Conservation (phyloP, 2,329 filamentous ascomycete genomes). For the Mollisiaceae sp. region DNA sequence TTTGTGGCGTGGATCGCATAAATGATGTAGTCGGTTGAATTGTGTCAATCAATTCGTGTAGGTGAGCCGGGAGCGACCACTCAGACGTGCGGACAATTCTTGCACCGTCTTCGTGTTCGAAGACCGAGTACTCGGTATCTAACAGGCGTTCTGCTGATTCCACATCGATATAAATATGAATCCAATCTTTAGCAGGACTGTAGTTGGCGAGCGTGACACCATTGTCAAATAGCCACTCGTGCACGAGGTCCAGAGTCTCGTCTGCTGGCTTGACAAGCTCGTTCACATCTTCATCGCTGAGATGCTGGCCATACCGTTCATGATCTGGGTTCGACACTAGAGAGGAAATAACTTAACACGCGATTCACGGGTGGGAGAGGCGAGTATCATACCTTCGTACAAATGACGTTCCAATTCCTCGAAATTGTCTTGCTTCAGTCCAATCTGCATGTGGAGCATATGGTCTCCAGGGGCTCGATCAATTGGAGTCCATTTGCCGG, state of each 20-base stretch:
- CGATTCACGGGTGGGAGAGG: not conserved
- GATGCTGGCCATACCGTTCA: constrained; percentile 58
- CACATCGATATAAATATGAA: constrained; percentile 57
- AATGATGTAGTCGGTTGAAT: constrained; percentile 67
- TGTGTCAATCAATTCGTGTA: constrained; percentile 62
- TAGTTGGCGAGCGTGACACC: constrained; percentile 51
- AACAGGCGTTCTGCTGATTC: constrained; percentile 57
- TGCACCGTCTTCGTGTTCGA: constrained; percentile 57
- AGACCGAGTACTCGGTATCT: constrained; percentile 58
- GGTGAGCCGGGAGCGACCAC: constrained; percentile 62
- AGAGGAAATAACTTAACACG: not conserved
- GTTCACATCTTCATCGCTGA: constrained; percentile 56
- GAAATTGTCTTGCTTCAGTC: constrained; percentile 61
- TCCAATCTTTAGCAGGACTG: constrained; percentile 61
- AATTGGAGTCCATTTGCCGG: constrained; percentile 54
- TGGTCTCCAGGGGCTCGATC: constrained; percentile 53
- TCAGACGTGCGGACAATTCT: constrained; percentile 55
- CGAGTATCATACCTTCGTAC: constrained; percentile 49
- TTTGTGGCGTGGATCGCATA: constrained; percentile 46
- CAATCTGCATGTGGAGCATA: constrained; percentile 60
- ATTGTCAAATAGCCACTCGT: constrained; percentile 60
- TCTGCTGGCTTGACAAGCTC: constrained; percentile 58
- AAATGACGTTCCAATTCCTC: constrained; percentile 60
- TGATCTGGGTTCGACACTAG: constrained; percentile 58
- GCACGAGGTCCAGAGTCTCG: constrained; percentile 56